Evolutionary conservation across 345 rosid species (phyloP), one percentile per base, ranked within the genome.

Genomic region (Fremontodendron californicum): DNA sequence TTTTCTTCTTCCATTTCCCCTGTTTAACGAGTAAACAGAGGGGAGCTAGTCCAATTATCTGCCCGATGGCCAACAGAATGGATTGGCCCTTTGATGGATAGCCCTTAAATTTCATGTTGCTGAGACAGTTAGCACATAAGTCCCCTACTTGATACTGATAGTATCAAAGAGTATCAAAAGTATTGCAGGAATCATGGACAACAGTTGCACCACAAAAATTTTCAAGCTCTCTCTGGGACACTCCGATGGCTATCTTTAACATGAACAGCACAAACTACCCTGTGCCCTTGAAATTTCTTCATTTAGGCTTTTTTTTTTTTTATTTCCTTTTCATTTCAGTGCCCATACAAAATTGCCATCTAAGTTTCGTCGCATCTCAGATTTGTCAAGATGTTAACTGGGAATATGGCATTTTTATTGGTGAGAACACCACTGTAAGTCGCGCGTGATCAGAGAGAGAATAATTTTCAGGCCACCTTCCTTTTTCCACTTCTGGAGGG

Each of bases 401-500:
- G 58, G 88, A 87, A 66, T 87, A 76, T 48, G 88, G 91, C 90
- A 92, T 87, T 81, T 81, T 83, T 76, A 88, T 86, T 2, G 94
- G 97, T 0, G 92, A 89, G 82, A 92, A 88, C 45, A 89, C 93
- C 23, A 88, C 94, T 0, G 94, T 92, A 19, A 92, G 94, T 43
- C 89, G 84, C 13, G 94, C 94, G 75, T 90, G 97, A 54, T 92
- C 94, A 3, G 97, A 92, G 16, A 92, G 93, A 27, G 88, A 89
- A 82, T 90, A 92, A 63, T 90, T 84, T 78, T 90, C 88, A 0
- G 97, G 97, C 94, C 93, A 92, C 77, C 72, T 76, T 69, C 93
- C 97, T 76, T 85, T 88, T 80, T 92, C 97, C 3, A 84, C 94
- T 85, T 90, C 97, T 9, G 91, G 88, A 33, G 97, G 97, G 79